Percentiles rank a stretch among this genome's conserved stretches.
These are phyloP conservation scores for Pycnococcus provasolii DNA, from an alignment of 139 green algal genomes.

Conservation along the genomic window DNA sequence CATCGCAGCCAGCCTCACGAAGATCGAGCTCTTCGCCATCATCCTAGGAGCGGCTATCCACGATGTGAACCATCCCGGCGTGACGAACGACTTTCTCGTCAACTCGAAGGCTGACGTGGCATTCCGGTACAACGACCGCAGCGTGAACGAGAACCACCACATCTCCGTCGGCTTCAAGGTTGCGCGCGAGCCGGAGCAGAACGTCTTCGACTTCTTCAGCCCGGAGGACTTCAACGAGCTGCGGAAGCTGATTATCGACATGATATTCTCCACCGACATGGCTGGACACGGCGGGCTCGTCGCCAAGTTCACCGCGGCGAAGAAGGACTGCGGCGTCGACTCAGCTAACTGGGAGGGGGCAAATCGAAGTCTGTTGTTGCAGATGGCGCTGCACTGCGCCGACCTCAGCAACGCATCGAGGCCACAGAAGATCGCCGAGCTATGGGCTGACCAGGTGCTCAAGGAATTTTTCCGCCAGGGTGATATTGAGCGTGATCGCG, in stretches of 20 bases:
- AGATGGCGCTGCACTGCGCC: conserved; percentile 9
- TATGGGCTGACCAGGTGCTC: neutral
- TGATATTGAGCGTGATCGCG: neutral
- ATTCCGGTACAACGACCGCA: conserved; percentile 21
- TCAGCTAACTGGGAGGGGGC: no score
- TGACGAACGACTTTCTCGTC: conserved; percentile 30
- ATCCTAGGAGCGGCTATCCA: conserved; percentile 47
- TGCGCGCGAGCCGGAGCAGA: conserved; percentile 22
- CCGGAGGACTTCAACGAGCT: conserved; percentile 34
- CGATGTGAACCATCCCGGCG: conserved; percentile 53
- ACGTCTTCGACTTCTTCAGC: conserved; percentile 25
- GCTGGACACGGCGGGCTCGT: conserved; percentile 47
- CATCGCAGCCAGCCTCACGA: neutral
- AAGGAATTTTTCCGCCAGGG: conserved; percentile 18
- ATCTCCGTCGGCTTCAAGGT: neutral
- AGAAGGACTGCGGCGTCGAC: conserved; percentile 2
- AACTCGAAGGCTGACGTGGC: conserved; percentile 22
- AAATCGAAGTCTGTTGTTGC: no score
- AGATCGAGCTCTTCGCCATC: conserved; percentile 45
- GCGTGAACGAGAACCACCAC: conserved; percentile 29
- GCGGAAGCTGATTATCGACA: conserved; percentile 37
- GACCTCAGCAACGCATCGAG: conserved; percentile 1
- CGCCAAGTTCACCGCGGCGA: conserved; percentile 18
- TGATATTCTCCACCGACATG: conserved; percentile 58
- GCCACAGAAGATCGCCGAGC: neutral